Evolutionary conservation across 2,329 filamentous ascomycete genomes (phyloP), one percentile per base, ranked within the genome.

Genomic region (Amylocarpus encephaloides): DNA sequence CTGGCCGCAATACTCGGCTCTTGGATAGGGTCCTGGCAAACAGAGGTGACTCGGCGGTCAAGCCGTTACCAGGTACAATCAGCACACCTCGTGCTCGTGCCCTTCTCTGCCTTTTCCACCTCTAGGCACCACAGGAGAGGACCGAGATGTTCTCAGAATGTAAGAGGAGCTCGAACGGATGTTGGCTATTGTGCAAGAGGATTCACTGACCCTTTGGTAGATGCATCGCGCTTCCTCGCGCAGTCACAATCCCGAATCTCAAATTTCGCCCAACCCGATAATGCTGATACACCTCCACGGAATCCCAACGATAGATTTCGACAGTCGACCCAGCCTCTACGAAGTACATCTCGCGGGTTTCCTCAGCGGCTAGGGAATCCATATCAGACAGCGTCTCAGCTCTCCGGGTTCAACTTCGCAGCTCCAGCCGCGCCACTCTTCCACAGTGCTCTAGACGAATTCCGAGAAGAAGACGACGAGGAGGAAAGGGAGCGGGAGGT

Each of bases 161-260:
- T 64, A 49, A 60, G 64, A 55, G 47, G 43, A 44, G 6, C 18
- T 32, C 22, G 3, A 40, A 15, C 6, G 5, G 12, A 16, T 16
- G 6, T 13, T 12, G 12, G 5, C 18, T 19, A 22, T 12, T 40
- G n/a, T 19, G 18, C 12, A 16, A 13, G 10, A 6, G 11, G 12
- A 22, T 6, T 16, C 4, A 10, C 40, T 43, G 13, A 43, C 40
- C 40, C 10, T 32, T 30, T 32, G 32, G 15, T 65, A 96, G 93
- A 97, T 84, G 93, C 93, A 64, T 97, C 92, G 60, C 86, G 85
- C 62, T 98, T 98, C 69, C 82, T 98, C 63, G 88, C 91, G 54
- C 93, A 97, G 79, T 96, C 91, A 59, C 91, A 95, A 75, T 95
- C 91, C 54, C 85, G 89, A 56, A 76, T 97, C 63, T 88, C 86